Evolutionary conservation across 306 rosid species (phyloP).

Genomic region (Dryas drummondii): DNA sequence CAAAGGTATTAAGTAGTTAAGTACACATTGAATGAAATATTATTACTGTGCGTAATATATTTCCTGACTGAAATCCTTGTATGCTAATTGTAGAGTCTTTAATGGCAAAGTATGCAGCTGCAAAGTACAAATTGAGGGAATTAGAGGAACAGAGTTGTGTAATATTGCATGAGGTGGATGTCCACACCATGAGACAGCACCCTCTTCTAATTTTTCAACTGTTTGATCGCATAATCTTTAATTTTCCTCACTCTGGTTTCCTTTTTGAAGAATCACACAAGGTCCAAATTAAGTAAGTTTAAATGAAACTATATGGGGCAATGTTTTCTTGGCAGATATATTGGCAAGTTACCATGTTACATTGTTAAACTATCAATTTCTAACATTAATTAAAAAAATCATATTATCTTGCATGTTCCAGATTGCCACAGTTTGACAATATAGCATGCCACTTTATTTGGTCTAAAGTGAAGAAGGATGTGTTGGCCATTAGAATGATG

Average conservation of each 20-base stretch:
- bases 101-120: neutral
- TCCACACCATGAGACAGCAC: constrained; percentile 20
- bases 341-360: too few species aligned
- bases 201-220: neutral
- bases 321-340: too few species aligned
- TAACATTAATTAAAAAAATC: too few species aligned
- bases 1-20: neutral
- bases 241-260: constrained; percentile 49
- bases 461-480: too few species aligned
- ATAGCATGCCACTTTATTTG: too few species aligned
- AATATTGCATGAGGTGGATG: constrained; percentile 35
- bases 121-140: constrained; percentile 6
- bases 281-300: neutral
- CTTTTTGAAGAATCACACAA: too few species aligned
- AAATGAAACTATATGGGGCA: neutral
- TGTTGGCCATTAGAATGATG: neutral
- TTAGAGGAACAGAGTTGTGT: constrained; percentile 33
- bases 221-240: constrained; percentile 33
- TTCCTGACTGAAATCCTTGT: neutral
- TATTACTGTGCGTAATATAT: neutral
- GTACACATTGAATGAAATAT: neutral
- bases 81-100: neutral
- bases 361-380: too few species aligned
- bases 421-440: too few species aligned
- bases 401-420: too few species aligned